These are phyloP conservation scores for Heimioporus sp. DNA, from an alignment of 768 basidiomycete genomes.

Conservation along the genomic window DNA sequence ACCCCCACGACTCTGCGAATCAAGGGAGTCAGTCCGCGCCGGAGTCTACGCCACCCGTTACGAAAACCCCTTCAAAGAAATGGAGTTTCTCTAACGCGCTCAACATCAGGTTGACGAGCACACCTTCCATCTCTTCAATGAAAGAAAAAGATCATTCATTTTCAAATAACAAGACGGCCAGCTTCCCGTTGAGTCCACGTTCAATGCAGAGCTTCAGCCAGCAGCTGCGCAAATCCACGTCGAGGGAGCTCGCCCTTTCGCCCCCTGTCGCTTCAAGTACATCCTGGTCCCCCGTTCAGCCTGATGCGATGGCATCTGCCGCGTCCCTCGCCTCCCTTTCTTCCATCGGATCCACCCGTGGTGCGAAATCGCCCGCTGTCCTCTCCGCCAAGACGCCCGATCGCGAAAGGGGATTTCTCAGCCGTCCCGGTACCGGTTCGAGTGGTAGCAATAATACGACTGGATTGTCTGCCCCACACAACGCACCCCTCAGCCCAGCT, in stretches of 20 bases:
- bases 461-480: slow-evolving; percentile 49
- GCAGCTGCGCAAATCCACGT: slow-evolving; percentile 64
- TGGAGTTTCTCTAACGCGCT: slow-evolving; percentile 92
- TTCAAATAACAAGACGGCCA: slow-evolving; percentile 43
- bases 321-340: slow-evolving; percentile 73
- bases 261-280: slow-evolving; percentile 40
- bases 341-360: slow-evolving; percentile 64
- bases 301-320: slow-evolving; percentile 77
- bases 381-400: slow-evolving; percentile 63
- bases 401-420: slow-evolving; percentile 45
- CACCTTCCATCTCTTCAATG: slow-evolving; percentile 58
- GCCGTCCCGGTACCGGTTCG: slow-evolving; percentile 73
- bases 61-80: slow-evolving; percentile 90
- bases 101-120: slow-evolving; percentile 69
- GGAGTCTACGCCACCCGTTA: slow-evolving; percentile 45
- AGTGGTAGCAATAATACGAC: slow-evolving; percentile 71
- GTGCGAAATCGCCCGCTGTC: slow-evolving; percentile 42
- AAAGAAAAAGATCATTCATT: slow-evolving; percentile 40
- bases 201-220: slow-evolving; percentile 61
- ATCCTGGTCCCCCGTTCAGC: slow-evolving; percentile 68
- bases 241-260: slow-evolving; percentile 59
- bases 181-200: slow-evolving; percentile 65
- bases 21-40: slow-evolving; percentile 37
- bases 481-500: slow-evolving; percentile 69
- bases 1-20: slow-evolving; percentile 39